Evolutionary conservation across 768 basidiomycete species (phyloP), one percentile per base, ranked within the genome.

Genomic region (Trametes cubensis): DNA sequence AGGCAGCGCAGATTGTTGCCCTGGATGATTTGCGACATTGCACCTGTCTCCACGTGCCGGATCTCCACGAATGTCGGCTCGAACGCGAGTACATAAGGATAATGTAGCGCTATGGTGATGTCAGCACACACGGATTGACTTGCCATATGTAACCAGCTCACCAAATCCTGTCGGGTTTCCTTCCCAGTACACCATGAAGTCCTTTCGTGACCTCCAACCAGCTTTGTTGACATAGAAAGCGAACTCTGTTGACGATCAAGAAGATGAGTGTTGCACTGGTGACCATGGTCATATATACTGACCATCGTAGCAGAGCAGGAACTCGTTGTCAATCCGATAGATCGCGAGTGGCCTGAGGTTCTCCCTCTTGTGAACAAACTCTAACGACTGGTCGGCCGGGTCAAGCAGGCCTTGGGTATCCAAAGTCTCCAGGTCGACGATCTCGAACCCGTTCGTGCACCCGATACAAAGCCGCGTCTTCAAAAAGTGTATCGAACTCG

Each of bases 211-310:
- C 63, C 94, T 81, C 79, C 94, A 90, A 2, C 97, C 97, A 64
- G 88, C 95, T 79, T 92, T 94, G 76, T 98, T 96, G 66, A 99
- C 95, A 74, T 98, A 98, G 73, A 99, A 98, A 0, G 97, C 97
- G 73, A 98, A 99, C 77, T 98, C 97, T 97, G 67, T 39, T 41
- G 38, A 56, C 40, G 53, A n/a, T 30, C n/a, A n/a, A 66, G 34
- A 52, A 25, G 40, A 23, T 26, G 56, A 56, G 26, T 30, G 39
- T 53, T 48, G 17, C 34, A 26, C 34, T 20, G 17, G 15, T 13
- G 11, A 47, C 59, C 40, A 34, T 34, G 28, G 30, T 34, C 18
- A 30, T 4, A 15, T 6, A 15, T 41, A 79, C 85, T 71, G 63
- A 95, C 96, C 95, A 74, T 98, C 97, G 76, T 98, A 99, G 73